Base-by-base conservation (phyloP, 2,329 filamentous ascomycete species). In the Aspergillus luchuensis region DNA sequence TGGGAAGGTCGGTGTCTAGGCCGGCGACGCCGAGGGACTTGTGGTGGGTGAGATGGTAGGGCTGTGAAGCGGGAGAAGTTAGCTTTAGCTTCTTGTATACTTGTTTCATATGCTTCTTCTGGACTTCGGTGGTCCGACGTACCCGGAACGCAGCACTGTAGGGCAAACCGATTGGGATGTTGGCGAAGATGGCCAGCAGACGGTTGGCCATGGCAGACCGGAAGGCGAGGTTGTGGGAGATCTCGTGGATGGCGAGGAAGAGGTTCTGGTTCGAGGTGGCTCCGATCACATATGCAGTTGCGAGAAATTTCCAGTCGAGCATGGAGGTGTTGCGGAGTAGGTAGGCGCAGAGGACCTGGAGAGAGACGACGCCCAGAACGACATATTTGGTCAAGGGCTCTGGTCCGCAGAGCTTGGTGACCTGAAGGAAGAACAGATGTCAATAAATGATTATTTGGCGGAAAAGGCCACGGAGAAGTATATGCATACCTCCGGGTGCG, bases 181-280 rank as follows among this genome's bases (percentile, higher is more conserved):
- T 99, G 63, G 95, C 95, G 74, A 97, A 87, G 63, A 99, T 91
- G 66, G 95, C 95, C 66, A 98, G 84, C 56, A 97, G 74, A 19
- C 95, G 85, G 79, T 99, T 99, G 63, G 87, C 89, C 45, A 88
- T 75, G 1, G 91, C 85, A 25, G 87, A 93, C 67, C 87, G 87
- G 83, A 98, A 98, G 38, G 94, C 95, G 64, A 99, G 84, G 75
- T 99, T 99, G 81, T 99, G 95, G 15, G 92, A 96, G 76, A 99
- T 98, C 80, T 99, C 95, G 81, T 99, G 95, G 73, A 99, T 99
- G 61, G 95, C 92, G 45, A 99, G 88, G 82, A 99, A 99, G 54
- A 98, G 86, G 78, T 99, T 99, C 83, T 99, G 95, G 82, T 98
- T 99, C 57, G 94, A 89, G 0, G 95, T 98, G 30, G 95, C 95